phyloP scores from a whole-genome alignment of 495 filamentous ascomycete genomes.

The Aeminium ludgeri region DNA sequence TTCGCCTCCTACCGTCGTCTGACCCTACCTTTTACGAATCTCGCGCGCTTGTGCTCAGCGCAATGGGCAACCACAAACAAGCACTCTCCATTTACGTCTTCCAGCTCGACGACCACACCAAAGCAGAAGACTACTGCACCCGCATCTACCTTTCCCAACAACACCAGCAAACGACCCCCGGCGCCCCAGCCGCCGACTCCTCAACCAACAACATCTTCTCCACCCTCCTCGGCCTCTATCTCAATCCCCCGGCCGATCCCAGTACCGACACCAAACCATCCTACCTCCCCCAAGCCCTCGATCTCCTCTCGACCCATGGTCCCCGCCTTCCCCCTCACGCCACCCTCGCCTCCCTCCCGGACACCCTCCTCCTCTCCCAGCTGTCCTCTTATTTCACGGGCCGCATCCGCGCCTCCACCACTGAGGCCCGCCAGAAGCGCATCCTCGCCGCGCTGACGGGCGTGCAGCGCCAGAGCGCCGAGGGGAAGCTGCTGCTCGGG shows the following conservation, averaged over 20 bases:
- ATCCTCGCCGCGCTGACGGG: conserved; percentile 59
- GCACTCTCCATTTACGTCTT: conserved; percentile 94
- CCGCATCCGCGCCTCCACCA: conserved; percentile 74
- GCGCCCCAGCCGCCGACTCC: conserved; percentile 34
- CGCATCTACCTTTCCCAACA: conserved; percentile 42
- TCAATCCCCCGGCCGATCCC: conserved; percentile 63
- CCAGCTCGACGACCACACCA: conserved; percentile 66
- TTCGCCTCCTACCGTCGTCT: conserved; percentile 59
- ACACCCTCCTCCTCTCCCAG: conserved; percentile 54
- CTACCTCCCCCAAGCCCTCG: conserved; percentile 54
- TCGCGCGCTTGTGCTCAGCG: conserved; percentile 78
- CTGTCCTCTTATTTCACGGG: conserved; percentile 86
- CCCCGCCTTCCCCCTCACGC: conserved; percentile 75
- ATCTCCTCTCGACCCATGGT: conserved; percentile 79
- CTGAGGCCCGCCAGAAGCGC: conserved; percentile 55
- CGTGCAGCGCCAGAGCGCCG: conserved; percentile 52
- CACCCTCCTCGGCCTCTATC: conserved; percentile 76
- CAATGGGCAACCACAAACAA: conserved; percentile 90
- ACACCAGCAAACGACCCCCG: conserved; percentile 1
- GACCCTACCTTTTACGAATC: conserved; percentile 78
- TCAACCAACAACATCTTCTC: conserved; percentile 66
- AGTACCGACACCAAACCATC: conserved; percentile 51
- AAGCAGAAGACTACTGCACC: conserved; percentile 95
- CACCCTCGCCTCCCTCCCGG: conserved; percentile 72
- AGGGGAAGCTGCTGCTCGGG: conserved; percentile 53